Conservation (phyloP, 75 land plant genomes). For the Selaginella moellendorffii region DNA sequence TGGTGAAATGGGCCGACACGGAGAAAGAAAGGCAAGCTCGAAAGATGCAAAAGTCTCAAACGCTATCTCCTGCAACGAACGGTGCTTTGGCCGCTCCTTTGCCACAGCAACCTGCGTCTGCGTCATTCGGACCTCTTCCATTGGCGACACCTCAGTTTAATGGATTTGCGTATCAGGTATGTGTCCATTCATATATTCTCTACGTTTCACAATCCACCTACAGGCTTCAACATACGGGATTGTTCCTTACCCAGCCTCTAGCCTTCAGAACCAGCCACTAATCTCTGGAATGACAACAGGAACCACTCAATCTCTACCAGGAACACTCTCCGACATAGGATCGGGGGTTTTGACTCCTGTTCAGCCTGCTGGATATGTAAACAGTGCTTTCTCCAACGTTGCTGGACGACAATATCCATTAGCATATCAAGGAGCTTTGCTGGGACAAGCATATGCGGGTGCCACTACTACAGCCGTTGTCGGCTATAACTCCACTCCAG, state of each 20-base stretch:
- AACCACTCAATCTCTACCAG: too few species aligned
- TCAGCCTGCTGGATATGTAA: slow-evolving; percentile 35
- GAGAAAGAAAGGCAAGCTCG: slow-evolving; percentile 94
- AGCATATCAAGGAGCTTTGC: slow-evolving; percentile 43
- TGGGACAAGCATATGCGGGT: slow-evolving; percentile 29
- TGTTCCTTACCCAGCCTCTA: slow-evolving; percentile 38
- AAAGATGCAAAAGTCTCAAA: slow-evolving; percentile 64
- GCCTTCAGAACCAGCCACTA: slow-evolving; percentile 41
- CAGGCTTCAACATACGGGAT: slow-evolving; percentile 43
- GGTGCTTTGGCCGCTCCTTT: slow-evolving; percentile 20
- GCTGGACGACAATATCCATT: slow-evolving; percentile 50
- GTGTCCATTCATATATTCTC: not conserved
- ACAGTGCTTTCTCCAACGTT: slow-evolving; percentile 32
- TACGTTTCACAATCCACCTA: not conserved
- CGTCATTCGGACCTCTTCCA: slow-evolving; percentile 69
- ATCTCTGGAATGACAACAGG: slow-evolving; percentile 35
- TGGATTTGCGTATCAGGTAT: slow-evolving; percentile 88
- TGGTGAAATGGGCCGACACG: slow-evolving; percentile 98
- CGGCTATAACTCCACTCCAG: slow-evolving; percentile 28
- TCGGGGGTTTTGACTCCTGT: slow-evolving; percentile 8
- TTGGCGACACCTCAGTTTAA: slow-evolving; percentile 49
- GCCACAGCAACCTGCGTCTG: slow-evolving; percentile 41
- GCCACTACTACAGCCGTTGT: slow-evolving; percentile 19
- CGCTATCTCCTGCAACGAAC: slow-evolving; percentile 6
- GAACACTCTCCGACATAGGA: slow-evolving; percentile 25